A percentile compares a stretch with the other conserved stretches of the same genome.
Conservation (phyloP, 495 filamentous ascomycete species). For the Niebla homalea region DNA sequence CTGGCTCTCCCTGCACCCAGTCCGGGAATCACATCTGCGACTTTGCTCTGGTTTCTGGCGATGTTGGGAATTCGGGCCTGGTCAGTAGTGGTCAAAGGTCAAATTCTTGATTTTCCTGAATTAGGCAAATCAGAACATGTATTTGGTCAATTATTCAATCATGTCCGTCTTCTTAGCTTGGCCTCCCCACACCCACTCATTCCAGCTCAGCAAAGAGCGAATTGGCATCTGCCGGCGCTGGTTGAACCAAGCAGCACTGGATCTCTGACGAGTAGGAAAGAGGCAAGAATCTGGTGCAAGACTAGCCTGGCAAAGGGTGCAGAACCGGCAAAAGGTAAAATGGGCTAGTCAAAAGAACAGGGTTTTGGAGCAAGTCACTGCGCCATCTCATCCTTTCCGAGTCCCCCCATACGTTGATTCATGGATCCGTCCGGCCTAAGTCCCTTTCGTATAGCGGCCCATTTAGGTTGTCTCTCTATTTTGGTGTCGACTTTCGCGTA, state of each 20-base stretch:
- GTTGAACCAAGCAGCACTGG: slow-evolving; percentile 13
- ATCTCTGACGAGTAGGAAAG: slow-evolving; percentile 11
- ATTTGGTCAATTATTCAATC: no score
- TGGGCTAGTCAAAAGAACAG: not conserved
- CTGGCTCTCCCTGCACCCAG: not conserved
- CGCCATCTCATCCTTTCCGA: slow-evolving; percentile 19
- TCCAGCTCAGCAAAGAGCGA: no score
- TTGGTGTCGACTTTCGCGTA: slow-evolving; percentile 12
- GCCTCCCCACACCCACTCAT: no score
- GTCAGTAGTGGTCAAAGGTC: no score
- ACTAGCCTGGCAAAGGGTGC: slow-evolving; percentile 16
- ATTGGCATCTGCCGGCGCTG: not conserved
- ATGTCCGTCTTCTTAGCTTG: no score
- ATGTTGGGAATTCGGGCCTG: no score
- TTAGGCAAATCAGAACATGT: no score
- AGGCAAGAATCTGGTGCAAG: not conserved
- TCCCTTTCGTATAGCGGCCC: slow-evolving; percentile 2
- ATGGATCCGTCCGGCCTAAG: slow-evolving; percentile 14
- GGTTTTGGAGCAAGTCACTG: slow-evolving; percentile 12
- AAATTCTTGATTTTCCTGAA: no score
- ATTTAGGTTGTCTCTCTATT: slow-evolving; percentile 11
- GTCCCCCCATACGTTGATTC: slow-evolving; percentile 14
- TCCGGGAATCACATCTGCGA: no score
- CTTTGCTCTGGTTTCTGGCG: no score
- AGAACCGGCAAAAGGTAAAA: slow-evolving; percentile 4